Conservation (phyloP, 2,329 filamentous ascomycete species). For the Phyllachora maydis region DNA sequence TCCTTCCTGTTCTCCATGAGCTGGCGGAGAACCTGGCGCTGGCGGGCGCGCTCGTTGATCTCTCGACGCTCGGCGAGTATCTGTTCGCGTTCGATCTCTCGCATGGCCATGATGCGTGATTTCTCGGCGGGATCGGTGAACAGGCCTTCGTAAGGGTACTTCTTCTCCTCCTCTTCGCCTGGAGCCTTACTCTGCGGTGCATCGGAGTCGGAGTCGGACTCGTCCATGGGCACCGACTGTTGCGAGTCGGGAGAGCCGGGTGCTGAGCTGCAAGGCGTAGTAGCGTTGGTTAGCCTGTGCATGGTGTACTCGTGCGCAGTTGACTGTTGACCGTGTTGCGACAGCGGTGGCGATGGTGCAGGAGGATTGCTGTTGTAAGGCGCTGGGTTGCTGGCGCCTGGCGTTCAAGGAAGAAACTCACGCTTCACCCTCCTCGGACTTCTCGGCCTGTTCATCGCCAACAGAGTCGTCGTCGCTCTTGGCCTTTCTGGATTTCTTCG, state of each 20-base stretch:
- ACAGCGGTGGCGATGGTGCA: no score
- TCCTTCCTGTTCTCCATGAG: conserved; percentile 49
- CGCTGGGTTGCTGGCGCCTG: no score
- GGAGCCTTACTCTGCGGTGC: conserved; percentile 21
- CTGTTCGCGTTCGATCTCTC: conserved; percentile 79
- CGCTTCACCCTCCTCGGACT: conserved; percentile 70
- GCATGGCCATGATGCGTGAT: conserved; percentile 60
- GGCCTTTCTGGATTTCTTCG: conserved; percentile 27
- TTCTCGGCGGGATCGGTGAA: conserved; percentile 58
- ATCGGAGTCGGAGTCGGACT: conserved; percentile 64
- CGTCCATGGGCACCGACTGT: conserved; percentile 74
- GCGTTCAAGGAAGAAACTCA: no score
- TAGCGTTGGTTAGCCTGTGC: conserved; percentile 2
- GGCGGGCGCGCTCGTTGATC: conserved; percentile 61
- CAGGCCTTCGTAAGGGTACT: conserved; percentile 77
- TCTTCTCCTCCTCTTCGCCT: conserved; percentile 35
- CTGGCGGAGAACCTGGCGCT: conserved; percentile 63
- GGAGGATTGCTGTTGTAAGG: no score
- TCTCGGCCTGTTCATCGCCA: no score
- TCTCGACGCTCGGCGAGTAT: conserved; percentile 74
- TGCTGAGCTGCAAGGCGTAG: conserved; percentile 38
- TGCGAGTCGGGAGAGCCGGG: conserved; percentile 54
- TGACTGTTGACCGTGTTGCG: no score
- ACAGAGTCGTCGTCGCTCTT: conserved; percentile 31
- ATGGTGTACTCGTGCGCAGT: no score